Conservation (phyloP, 768 basidiomycete species). For the Coprinellus micaceus region DNA sequence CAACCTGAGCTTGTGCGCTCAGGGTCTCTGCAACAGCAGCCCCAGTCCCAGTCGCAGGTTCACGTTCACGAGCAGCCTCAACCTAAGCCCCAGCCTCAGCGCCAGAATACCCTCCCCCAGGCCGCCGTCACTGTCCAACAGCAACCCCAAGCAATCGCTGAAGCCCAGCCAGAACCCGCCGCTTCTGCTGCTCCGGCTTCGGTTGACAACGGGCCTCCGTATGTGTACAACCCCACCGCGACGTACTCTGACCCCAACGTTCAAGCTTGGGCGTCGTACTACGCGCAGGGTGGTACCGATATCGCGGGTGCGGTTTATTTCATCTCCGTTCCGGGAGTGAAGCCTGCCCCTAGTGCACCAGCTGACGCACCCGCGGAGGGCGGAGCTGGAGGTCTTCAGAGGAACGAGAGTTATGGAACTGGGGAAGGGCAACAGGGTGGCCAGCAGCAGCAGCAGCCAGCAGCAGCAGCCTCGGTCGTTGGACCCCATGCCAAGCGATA, state of each 20-base stretch:
- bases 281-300: constrained; percentile 75
- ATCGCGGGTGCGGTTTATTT: constrained; percentile 78
- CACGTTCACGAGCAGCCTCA: constrained; percentile 7
- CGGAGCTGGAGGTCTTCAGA: background rate
- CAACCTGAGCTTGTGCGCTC: background rate
- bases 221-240: constrained; percentile 57
- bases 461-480: constrained; percentile 9
- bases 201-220: constrained; percentile 40
- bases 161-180: constrained; percentile 11
- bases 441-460: constrained; percentile 17
- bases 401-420: background rate
- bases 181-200: constrained; percentile 8
- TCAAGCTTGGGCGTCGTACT: constrained; percentile 86
- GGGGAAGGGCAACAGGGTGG: constrained; percentile 5
- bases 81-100: constrained; percentile 4
- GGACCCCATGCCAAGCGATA: constrained; percentile 3
- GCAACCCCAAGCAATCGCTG: constrained; percentile 12
- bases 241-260: constrained; percentile 78
- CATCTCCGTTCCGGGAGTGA: constrained; percentile 70
- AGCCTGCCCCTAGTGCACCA: constrained; percentile 33
- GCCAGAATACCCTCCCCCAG: background rate
- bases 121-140: constrained; percentile 3
- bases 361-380: constrained; percentile 8
- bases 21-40: constrained; percentile 7
- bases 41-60: background rate